Conservation (phyloP, 805 yeast species). For the Saccharomycopsis sp. region DNA sequence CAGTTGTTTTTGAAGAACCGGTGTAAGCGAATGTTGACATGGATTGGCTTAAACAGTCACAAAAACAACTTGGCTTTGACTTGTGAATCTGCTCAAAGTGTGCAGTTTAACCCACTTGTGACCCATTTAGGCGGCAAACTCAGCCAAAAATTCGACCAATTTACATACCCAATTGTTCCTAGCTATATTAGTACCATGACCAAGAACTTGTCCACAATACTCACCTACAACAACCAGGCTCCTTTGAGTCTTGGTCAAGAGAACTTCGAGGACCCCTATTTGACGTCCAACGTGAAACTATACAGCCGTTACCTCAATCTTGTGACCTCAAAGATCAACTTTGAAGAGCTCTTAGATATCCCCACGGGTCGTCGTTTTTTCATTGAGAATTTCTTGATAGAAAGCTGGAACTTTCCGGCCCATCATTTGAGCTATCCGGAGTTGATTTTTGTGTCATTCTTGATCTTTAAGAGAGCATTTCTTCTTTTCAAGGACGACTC, state of each 20-base stretch:
- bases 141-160: neutral
- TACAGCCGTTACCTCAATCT: conserved; percentile 15
- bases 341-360: conserved; percentile 25
- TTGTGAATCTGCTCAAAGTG: neutral
- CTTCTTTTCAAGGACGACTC: conserved; percentile 23
- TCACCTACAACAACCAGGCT: conserved; percentile 20
- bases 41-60: conserved; percentile 35
- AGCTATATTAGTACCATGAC: conserved; percentile 7
- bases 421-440: conserved; percentile 61
- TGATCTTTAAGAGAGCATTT: conserved; percentile 45
- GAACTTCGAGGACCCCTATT: neutral
- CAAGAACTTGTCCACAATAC: conserved; percentile 21
- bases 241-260: neutral
- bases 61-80: conserved; percentile 19
- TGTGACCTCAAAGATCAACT: conserved; percentile 29
- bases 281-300: neutral
- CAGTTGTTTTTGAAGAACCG: conserved; percentile 26
- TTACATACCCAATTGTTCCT: conserved; percentile 11
- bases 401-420: conserved; percentile 67
- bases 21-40: conserved; percentile 33
- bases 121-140: conserved; percentile 3
- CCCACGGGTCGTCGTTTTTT: conserved; percentile 24
- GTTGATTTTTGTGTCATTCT: conserved; percentile 50
- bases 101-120: no score
- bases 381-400: conserved; percentile 33